phyloP scores from a whole-genome alignment of 805 yeast genomes.

The Suhomyces kilbournensis region DNA sequence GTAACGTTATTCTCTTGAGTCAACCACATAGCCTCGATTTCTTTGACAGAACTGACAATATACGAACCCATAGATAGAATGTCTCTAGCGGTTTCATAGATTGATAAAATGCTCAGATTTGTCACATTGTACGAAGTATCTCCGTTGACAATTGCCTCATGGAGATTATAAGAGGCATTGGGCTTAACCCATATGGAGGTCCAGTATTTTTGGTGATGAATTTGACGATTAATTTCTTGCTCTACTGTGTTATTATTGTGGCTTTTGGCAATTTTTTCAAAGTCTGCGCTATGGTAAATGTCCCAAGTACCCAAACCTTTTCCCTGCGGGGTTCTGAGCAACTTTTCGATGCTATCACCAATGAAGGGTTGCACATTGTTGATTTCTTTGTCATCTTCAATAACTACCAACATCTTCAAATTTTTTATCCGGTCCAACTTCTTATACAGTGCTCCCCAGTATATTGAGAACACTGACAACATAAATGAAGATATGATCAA shows the following conservation, averaged over 20 bases:
- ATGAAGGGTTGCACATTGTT: conserved; percentile 25
- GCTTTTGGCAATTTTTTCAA: conserved; percentile 25
- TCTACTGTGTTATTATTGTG: conserved; percentile 16
- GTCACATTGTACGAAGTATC: conserved; percentile 28
- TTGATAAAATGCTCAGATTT: conserved; percentile 30
- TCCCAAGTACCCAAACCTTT: conserved; percentile 23
- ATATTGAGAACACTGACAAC: conserved; percentile 33
- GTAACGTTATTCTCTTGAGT: conserved; percentile 21
- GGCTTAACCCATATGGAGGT: conserved; percentile 24
- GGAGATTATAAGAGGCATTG: conserved; percentile 27
- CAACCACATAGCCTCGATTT: conserved; percentile 33
- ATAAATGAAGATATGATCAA: conserved; percentile 22
- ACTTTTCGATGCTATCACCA: conserved; percentile 20
- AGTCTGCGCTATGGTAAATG: conserved; percentile 22
- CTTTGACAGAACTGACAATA: conserved; percentile 38
- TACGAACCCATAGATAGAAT: conserved; percentile 44
- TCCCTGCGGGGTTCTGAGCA: conserved; percentile 16
- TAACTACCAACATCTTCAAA: conserved; percentile 36
- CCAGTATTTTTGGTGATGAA: conserved; percentile 32
- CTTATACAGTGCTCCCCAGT: conserved; percentile 40
- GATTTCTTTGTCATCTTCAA: conserved; percentile 27
- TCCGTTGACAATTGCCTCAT: conserved; percentile 39
- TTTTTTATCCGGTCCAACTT: conserved; percentile 28
- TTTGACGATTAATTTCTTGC: conserved; percentile 16
- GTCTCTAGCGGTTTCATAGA: conserved; percentile 67